Evolutionary conservation across 768 basidiomycete species (phyloP).

Genomic region (Clitopilus passeckerianus): DNA sequence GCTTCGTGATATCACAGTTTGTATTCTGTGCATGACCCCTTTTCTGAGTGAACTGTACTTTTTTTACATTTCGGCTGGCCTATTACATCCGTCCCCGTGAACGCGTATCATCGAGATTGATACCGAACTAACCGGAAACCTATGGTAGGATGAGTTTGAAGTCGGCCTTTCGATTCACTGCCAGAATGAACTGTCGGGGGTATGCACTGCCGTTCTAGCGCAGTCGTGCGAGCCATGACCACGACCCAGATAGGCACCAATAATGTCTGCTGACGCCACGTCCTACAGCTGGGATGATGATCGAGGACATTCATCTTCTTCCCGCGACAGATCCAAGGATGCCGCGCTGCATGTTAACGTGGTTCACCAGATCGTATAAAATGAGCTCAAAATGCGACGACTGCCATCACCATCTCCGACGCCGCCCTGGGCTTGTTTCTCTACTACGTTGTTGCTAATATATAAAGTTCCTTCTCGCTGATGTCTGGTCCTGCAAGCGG

Average conservation of each 20-base stretch:
- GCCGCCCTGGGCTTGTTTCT: not conserved
- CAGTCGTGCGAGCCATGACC: not conserved
- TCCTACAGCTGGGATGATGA: not conserved
- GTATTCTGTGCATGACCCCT: slow-evolving; percentile 3
- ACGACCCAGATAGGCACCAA: not conserved
- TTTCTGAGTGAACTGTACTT: not conserved
- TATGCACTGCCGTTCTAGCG: not conserved
- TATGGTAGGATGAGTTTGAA: no score
- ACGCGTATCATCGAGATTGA: not conserved
- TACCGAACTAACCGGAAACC: no score
- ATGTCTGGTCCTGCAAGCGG: not conserved
- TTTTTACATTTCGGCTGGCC: not conserved
- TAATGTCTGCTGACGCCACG: not conserved
- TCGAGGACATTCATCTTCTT: not conserved
- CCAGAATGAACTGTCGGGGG: not conserved
- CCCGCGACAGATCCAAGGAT: not conserved
- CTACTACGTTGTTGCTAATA: not conserved
- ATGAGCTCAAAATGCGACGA: not conserved
- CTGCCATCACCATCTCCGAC: not conserved
- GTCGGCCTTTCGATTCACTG: not conserved
- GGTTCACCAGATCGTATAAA: not conserved
- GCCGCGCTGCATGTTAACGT: not conserved
- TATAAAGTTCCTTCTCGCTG: not conserved
- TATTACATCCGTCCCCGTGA: not conserved
- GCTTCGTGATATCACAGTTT: slow-evolving; percentile 1